Conservation (phyloP, 805 yeast genomes). For the Huiozyma naganishii region DNA sequence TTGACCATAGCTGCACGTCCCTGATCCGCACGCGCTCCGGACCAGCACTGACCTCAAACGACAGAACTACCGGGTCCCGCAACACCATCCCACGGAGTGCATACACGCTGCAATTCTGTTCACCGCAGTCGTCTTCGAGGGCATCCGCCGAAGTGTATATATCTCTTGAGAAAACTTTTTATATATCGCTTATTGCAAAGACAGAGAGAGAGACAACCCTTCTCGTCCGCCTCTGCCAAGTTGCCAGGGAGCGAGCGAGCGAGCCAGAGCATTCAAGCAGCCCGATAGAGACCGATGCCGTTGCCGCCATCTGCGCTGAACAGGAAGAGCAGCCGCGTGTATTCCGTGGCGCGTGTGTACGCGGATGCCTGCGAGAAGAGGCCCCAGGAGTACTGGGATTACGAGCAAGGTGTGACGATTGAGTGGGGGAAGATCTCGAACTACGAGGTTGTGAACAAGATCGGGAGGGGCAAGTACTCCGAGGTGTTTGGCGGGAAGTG, state of each 20-base stretch:
- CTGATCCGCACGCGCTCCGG: conserved; percentile 13
- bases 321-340: conserved; percentile 27
- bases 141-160: not conserved
- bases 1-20: conserved; percentile 23
- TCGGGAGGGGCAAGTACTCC: conserved; percentile 89
- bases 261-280: too few species aligned
- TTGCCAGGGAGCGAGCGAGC: not conserved
- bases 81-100: not conserved
- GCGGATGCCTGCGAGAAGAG: conserved; percentile 66
- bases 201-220: not conserved
- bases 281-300: conserved; percentile 12
- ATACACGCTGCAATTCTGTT: too few species aligned
- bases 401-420: conserved; percentile 51
- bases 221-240: not conserved
- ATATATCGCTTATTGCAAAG: not conserved
- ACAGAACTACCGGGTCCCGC: conserved; percentile 9
- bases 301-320: conserved; percentile 27
- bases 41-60: conserved; percentile 13
- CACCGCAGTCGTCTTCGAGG: too few species aligned
- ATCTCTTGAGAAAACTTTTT: too few species aligned
- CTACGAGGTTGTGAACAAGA: conserved; percentile 73
- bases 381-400: conserved; percentile 84
- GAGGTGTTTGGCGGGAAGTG: conserved; percentile 86
- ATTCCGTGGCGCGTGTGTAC: conserved; percentile 66
- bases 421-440: conserved; percentile 80